Base-by-base conservation (phyloP, 148 eudicot species). In the Chenopodium suecicum region DNA sequence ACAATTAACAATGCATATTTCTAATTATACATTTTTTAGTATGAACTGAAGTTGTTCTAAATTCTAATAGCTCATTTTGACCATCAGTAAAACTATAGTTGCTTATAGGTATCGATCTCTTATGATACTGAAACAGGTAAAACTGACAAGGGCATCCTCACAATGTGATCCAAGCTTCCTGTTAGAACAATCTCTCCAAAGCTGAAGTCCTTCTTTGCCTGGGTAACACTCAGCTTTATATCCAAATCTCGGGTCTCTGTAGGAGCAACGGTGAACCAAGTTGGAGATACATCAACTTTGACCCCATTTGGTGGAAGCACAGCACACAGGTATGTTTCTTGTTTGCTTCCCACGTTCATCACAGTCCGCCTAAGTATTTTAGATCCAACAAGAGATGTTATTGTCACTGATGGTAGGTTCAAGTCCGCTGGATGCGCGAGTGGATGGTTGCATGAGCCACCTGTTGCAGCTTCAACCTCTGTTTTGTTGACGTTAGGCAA, bases 331-430 rank as follows among this genome's bases (percentile, higher is more conserved):
- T 96, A 96, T 0, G 91, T 91, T 86, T 94, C 98, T 41, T 89
- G 79, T 82, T 88, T 89, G 84, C 71, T 85, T 31, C 87, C 91
- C 2, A 94, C 90, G 46, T 87, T 96, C 74, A 79, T 89, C 58
- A 91, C 88, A 0, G 46, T 90, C 70, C 98, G 84, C 44, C 37
- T 86, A 7, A 90, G 85, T 31, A 60, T 70, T 70, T 79, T 84
- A 20, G 82, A 82, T 41, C 93, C 91, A 14, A 58, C 50, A 5
- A 92, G 91, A 4, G 85, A 76, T 22, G 98, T 77, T 67, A 96
- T 82, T 29, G 97, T 94, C 75, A 94, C 85, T 16, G 99, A 92
- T n/a, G 99, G 99, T 41, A 87, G 83, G 93, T 96, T 96, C 66
- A 96, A 85, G 82, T 96, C 97, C 1, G 95, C 90, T 6, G 98